Evolutionary conservation across 441 rosid species (phyloP).

Genomic region (Adansonia rubrostipa): DNA sequence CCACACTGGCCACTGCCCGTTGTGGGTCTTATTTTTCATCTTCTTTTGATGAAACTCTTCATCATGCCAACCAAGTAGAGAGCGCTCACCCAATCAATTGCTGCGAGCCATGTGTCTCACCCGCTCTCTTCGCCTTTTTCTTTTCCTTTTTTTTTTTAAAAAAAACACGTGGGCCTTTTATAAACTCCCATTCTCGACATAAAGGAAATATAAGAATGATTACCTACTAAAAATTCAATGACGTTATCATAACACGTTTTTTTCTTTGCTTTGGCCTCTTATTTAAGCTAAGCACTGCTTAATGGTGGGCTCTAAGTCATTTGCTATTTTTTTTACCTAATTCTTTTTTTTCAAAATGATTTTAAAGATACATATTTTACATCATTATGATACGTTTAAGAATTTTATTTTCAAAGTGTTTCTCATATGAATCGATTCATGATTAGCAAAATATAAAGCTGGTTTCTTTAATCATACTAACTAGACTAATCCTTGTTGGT

Average conservation of each 20-base stretch:
- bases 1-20: neutral
- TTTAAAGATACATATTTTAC: too few species aligned
- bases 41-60: slow-evolving; percentile 48
- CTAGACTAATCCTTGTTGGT: too few species aligned
- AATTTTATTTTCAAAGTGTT: too few species aligned
- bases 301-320: slow-evolving; percentile 35
- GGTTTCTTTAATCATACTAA: too few species aligned
- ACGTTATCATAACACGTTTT: slow-evolving; percentile 37
- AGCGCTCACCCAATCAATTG: slow-evolving; percentile 58
- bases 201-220: slow-evolving; percentile 41
- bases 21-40: slow-evolving; percentile 26
- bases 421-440: too few species aligned
- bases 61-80: slow-evolving; percentile 60
- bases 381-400: too few species aligned
- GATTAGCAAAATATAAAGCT: too few species aligned
- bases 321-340: neutral
- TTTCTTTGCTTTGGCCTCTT: slow-evolving; percentile 26
- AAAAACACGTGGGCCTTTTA: slow-evolving; percentile 44
- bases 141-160: neutral
- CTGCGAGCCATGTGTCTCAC: slow-evolving; percentile 45
- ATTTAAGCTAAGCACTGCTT: slow-evolving; percentile 3
- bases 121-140: slow-evolving; percentile 25
- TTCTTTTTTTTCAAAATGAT: neutral
- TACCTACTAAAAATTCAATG: slow-evolving; percentile 46
- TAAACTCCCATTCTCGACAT: slow-evolving; percentile 35